Conservation (phyloP, 441 rosid species). For the Pelargonium myrrhifolium region DNA sequence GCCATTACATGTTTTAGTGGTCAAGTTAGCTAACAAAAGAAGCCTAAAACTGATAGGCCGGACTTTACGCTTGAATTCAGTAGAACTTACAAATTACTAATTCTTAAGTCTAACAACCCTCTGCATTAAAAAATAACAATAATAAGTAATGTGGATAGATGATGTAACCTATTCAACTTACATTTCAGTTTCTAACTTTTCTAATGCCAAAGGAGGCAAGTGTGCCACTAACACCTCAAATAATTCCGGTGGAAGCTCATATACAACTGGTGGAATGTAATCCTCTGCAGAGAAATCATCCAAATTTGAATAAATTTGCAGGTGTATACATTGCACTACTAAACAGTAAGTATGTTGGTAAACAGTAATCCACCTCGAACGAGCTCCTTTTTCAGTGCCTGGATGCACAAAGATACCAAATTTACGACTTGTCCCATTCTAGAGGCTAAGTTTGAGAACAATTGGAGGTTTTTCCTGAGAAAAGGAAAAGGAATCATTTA, state of each 20-base stretch:
- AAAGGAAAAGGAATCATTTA: background rate
- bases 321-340: background rate
- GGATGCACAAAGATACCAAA: background rate
- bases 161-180: slow-evolving; percentile 21
- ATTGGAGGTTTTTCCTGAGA: background rate
- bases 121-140: background rate
- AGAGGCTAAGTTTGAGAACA: background rate
- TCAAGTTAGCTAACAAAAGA: too few species aligned
- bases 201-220: slow-evolving; percentile 66
- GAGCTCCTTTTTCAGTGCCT: background rate
- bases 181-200: slow-evolving; percentile 53
- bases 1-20: background rate
- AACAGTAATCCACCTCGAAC: background rate
- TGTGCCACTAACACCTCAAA: slow-evolving; percentile 38
- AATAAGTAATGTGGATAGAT: background rate
- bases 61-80: background rate
- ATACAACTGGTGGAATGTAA: slow-evolving; percentile 34
- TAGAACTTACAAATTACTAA: background rate
- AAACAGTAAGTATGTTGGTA: background rate
- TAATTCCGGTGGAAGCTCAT: slow-evolving; percentile 59
- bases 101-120: background rate
- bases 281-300: slow-evolving; percentile 30
- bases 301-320: background rate
- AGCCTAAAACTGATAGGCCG: too few species aligned
- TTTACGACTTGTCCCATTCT: background rate